phyloP scores from a whole-genome alignment of 2,329 filamentous ascomycete species.

The Monosporascus sp. region DNA sequence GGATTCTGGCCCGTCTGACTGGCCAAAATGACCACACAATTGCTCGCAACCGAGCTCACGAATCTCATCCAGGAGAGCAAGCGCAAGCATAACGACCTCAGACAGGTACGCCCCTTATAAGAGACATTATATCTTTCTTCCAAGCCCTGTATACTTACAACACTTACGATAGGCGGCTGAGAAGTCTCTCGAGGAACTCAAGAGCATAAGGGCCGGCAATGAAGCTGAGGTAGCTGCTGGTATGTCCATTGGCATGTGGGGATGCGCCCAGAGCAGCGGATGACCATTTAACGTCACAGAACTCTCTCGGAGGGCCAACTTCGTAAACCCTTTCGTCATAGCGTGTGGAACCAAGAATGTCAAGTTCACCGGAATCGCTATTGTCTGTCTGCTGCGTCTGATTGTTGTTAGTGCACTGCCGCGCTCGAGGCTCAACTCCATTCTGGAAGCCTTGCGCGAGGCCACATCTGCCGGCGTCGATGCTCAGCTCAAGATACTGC shows the following conservation, averaged over 20 bases:
- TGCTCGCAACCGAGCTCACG: conserved; percentile 79
- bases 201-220: conserved; percentile 64
- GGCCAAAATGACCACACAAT: conserved; percentile 79
- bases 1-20: conserved; percentile 14
- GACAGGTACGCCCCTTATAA: conserved; percentile 54
- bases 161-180: conserved; percentile 66
- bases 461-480: conserved; percentile 77
- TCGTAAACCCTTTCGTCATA: conserved; percentile 90
- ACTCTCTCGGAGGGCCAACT: conserved; percentile 72
- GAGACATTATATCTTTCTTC: neutral
- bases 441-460: conserved; percentile 82
- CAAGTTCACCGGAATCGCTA: conserved; percentile 82
- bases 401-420: conserved; percentile 79
- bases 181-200: conserved; percentile 87
- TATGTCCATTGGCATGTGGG: conserved; percentile 30
- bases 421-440: conserved; percentile 72
- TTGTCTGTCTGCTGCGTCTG: conserved; percentile 83
- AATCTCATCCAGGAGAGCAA: conserved; percentile 95
- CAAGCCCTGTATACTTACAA: conserved; percentile 2
- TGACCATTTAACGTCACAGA: conserved; percentile 48
- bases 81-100: conserved; percentile 84
- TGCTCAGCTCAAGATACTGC: conserved; percentile 91
- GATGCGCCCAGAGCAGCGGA: neutral
- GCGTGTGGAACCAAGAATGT: conserved; percentile 86
- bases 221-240: conserved; percentile 72